Evolutionary conservation across 106 monocot genomes (phyloP), one percentile per base, ranked within the genome.

Genomic region (Phalaenopsis equestris): DNA sequence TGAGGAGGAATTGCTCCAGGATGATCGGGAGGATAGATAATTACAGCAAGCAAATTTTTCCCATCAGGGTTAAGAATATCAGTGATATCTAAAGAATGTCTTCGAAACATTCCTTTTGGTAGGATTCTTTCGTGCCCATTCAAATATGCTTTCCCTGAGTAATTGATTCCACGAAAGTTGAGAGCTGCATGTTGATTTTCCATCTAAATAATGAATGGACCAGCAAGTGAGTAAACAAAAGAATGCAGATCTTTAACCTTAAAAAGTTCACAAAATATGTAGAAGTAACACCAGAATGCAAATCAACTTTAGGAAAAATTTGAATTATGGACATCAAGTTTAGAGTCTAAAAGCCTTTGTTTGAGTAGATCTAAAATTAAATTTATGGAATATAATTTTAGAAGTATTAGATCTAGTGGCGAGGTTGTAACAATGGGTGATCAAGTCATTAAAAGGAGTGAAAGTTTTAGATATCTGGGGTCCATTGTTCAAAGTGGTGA

Each of bases 1-100:
- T 88, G 82, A 74, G 85, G 85, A 70, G 99, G 99, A 81, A 99
- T 99, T 5, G 52, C 78, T 78, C 99, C 99, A 79, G 99, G 99
- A 91, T 99, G 87, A 76, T 95, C 93, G 86, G 99, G 99, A 87
- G 99, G 99, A 89, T 93, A 85, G 85, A 99, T 88, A 80, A 99
- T 84, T 81, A 99, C 99, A 56, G 99, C 99, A 70, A 99, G 89
- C 55, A 93, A 77, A 86, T 99, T 99, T 75, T 83, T 87, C 3
- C 91, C 99, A 86, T 86, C 87, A 67, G 90, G 86, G 83, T 82
- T 82, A 74, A 95, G 82, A 86, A 95, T 86, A 86, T 99, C 95
- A 86, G 99, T 93, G 78, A 99, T 58, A 86, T 95, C 87, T 68
- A 99, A 81, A 55, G 90, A 89, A 79, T 95, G 99, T 68, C 99